Evolutionary conservation across 2,329 filamentous ascomycete species (phyloP), one percentile per base, ranked within the genome.

Genomic region (Thelonectria discophora): DNA sequence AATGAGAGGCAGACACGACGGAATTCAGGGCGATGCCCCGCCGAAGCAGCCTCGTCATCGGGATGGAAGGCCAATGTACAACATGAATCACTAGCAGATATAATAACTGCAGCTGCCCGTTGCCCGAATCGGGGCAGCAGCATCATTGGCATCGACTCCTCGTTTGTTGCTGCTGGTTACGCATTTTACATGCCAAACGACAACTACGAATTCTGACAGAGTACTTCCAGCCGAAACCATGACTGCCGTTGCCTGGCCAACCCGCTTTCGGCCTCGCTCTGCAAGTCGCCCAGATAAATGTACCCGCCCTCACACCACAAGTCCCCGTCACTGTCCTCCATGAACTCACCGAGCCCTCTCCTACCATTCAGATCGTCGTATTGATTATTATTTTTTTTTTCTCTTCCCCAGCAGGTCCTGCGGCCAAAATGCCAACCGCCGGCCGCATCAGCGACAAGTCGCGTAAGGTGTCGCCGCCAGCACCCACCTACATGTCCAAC

Each of bases 401-500:
- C n/a, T 7, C 55, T 60, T 63, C 47, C 17, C 49, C 42, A 50
- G 18, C 52, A 61, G 58, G 63, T 62, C 59, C 50, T 65, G 50
- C 58, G 60, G 66, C 60, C 62, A 69, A 63, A 34, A 73, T 73
- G 69, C 68, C 74, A 73, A 63, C 67, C 49, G 76, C 74, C 73
- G 73, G 73, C 66, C 74, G 64, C 67, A 66, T 72, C 45, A 71
- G 67, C 64, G 75, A 76, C 54, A 78, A 75, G 66, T 75, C 80
- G 54, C 80, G 83, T 63, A 88, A 86, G 77, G 82, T 84, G 71
- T 84, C 86, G 67, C 84, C 87, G 62, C 86, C 87, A 55, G 86
- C 86, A 51, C 83, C 86, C 34, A 81, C 82, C 21, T 89, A 88
- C 76, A 90, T 90, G 87, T 82, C 82, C 60, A 88, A 84, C 73